Evolutionary conservation across 2,329 filamentous ascomycete genomes (phyloP).

Genomic region (Tricladium varicosporioides): DNA sequence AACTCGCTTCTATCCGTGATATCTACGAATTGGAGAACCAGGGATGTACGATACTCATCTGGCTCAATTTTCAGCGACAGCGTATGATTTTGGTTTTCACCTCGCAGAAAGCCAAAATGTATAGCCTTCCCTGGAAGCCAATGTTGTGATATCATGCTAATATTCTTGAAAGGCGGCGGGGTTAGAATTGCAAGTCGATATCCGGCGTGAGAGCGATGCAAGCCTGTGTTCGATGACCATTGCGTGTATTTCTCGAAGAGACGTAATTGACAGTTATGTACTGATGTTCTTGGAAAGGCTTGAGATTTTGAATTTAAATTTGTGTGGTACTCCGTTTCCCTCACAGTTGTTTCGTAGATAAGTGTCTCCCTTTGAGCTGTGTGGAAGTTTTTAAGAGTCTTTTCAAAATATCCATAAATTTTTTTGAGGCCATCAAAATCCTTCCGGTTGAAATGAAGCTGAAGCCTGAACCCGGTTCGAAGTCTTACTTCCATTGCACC

Average conservation of each 20-base stretch:
- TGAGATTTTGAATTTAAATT: not conserved
- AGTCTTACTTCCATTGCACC: conserved; percentile 65
- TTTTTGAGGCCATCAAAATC: conserved; percentile 76
- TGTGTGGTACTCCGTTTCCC: conserved; percentile 49
- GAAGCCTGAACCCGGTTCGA: conserved; percentile 70
- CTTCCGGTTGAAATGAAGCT: conserved; percentile 64
- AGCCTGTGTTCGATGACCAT: conserved; percentile 68
- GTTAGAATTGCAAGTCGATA: conserved; percentile 76
- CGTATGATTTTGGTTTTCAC: not conserved
- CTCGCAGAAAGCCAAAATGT: conserved; percentile 67
- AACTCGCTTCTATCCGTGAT: conserved; percentile 65
- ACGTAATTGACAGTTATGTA: conserved; percentile 61
- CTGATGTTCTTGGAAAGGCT: not conserved
- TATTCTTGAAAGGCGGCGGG: conserved; percentile 68
- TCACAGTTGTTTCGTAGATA: conserved; percentile 65
- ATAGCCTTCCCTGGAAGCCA: conserved; percentile 64
- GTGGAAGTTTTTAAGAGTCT: conserved; percentile 34
- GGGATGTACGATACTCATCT: conserved; percentile 46
- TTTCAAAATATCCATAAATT: conserved; percentile 79
- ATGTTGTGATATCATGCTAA: conserved; percentile 71
- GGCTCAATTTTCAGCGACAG: not conserved
- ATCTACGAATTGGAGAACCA: conserved; percentile 73
- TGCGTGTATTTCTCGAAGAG: conserved; percentile 69
- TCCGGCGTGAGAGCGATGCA: conserved; percentile 69
- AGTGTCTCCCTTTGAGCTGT: conserved; percentile 66